Percentiles rank a stretch among this genome's conserved stretches.
phyloP scores from a whole-genome alignment of 257 asterid species.

The Solanum phureja region DNA sequence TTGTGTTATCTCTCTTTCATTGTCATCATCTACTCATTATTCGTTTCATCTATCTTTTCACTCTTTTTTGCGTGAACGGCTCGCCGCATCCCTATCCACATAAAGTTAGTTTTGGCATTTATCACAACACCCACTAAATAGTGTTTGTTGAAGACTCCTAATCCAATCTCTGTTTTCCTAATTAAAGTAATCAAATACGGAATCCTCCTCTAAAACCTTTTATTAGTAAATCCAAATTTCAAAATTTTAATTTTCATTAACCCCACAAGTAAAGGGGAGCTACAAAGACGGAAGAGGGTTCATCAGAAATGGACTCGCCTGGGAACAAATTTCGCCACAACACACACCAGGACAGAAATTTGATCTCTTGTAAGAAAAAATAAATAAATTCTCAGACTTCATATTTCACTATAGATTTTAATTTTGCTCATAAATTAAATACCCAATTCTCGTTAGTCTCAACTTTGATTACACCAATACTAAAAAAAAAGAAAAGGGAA shows the following conservation, averaged over 20 bases:
- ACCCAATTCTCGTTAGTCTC: neutral
- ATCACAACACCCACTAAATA: neutral
- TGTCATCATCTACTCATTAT: conserved; percentile 2
- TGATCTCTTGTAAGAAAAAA: neutral
- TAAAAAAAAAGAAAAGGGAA: neutral
- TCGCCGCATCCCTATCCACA: neutral
- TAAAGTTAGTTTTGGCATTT: neutral
- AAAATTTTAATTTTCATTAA: neutral
- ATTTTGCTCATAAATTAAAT: neutral
- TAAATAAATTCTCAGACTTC: too few relatives aligned
- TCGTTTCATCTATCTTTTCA: neutral
- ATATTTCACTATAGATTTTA: neutral
- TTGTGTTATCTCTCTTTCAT: neutral
- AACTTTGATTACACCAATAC: neutral
- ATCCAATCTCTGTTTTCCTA: neutral
- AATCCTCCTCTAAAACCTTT: neutral
- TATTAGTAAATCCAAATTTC: neutral
- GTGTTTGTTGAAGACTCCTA: neutral
- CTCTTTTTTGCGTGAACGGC: neutral
- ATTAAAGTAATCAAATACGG: neutral
- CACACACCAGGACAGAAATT: neutral
- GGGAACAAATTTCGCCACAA: neutral
- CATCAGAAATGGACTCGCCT: neutral
- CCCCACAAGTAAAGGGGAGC: neutral
- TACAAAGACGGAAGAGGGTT: neutral